phyloP scores from a whole-genome alignment of 2,329 filamentous ascomycete species.

The Periglandula ipomoeae region DNA sequence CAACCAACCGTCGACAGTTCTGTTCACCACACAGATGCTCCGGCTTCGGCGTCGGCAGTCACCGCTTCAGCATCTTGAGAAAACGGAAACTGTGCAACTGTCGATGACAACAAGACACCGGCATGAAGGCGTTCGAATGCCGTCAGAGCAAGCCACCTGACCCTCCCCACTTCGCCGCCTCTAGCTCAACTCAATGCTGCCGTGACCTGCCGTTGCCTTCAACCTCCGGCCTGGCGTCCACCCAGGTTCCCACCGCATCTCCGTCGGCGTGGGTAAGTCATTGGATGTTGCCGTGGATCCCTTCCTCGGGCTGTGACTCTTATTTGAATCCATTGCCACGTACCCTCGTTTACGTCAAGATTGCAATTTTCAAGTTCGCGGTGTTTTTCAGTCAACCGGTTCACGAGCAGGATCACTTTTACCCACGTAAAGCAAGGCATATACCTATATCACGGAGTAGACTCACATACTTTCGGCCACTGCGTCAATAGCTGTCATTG shows the following conservation, averaged over 20 bases:
- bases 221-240: too few relatives aligned
- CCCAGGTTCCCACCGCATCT: background rate
- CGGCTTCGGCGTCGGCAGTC: background rate
- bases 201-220: background rate
- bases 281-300: background rate
- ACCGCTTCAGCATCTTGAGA: background rate
- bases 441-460: too few relatives aligned
- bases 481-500: too few relatives aligned
- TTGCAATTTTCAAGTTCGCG: too few relatives aligned
- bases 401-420: too few relatives aligned
- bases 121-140: background rate
- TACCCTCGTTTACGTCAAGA: background rate
- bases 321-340: background rate
- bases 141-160: background rate
- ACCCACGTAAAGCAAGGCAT: too few relatives aligned
- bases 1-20: too few relatives aligned
- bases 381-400: background rate
- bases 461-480: too few relatives aligned
- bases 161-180: background rate
- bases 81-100: background rate
- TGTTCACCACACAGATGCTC: background rate
- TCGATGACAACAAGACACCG: background rate
- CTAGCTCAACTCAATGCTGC: background rate
- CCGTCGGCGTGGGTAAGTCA: background rate
- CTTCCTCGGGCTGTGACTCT: background rate